phyloP scores from a whole-genome alignment of 257 asterid species.

The Solanum boliviense region DNA sequence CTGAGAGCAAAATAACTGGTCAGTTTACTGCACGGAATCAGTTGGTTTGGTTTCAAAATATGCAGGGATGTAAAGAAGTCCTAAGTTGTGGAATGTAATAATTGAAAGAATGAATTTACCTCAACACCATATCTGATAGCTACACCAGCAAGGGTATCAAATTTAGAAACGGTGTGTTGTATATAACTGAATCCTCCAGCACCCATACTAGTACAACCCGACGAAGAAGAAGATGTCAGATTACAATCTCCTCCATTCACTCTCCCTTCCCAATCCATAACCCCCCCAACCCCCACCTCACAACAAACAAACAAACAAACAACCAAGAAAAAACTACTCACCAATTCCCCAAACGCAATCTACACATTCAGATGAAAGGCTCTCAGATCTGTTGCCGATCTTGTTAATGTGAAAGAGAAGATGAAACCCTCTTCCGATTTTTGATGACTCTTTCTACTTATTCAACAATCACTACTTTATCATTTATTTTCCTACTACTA shows the following conservation, averaged over 20 bases:
- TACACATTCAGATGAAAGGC: background rate
- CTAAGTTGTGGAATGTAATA: no score
- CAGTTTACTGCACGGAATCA: background rate
- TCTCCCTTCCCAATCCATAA: constrained; percentile 26
- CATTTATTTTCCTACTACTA: background rate
- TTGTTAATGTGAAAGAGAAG: background rate
- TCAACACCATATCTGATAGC: constrained; percentile 90
- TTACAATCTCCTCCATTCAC: constrained; percentile 22
- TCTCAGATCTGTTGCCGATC: background rate
- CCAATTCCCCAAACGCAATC: background rate
- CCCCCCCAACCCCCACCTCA: no score
- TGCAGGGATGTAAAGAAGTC: background rate
- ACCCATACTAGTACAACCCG: constrained; percentile 21
- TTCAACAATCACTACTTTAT: background rate
- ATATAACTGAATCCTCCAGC: constrained; percentile 32
- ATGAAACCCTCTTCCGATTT: background rate
- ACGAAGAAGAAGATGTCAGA: background rate
- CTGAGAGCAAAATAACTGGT: constrained; percentile 13
- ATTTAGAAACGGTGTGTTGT: constrained; percentile 55
- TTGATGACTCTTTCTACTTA: background rate
- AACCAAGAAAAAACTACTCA: background rate
- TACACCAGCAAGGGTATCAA: constrained; percentile 83
- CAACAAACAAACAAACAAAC: no score
- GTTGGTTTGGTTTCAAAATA: background rate
- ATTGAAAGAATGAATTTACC: constrained; percentile 21